These are phyloP conservation scores for Penicillium macrosclerotiorum DNA, from an alignment of 495 filamentous ascomycete genomes.

Conservation along the genomic window DNA sequence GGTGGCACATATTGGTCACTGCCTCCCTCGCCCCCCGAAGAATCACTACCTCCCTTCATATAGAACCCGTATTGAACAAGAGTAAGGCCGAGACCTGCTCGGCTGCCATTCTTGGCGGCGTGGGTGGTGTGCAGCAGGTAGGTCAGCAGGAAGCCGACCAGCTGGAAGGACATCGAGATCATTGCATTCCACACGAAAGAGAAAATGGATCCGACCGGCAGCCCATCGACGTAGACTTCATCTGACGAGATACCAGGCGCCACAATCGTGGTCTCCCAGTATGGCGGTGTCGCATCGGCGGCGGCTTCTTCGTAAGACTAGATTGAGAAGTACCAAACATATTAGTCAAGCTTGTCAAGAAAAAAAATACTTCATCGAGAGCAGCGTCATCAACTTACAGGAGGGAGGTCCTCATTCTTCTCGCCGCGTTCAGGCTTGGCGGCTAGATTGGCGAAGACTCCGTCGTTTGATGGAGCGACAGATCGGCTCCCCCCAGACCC, in stretches of 20 bases:
- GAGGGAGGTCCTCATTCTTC: slow-evolving; percentile 81
- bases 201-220: slow-evolving; percentile 94
- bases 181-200: slow-evolving; percentile 97
- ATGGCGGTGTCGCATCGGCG: slow-evolving; percentile 92
- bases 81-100: slow-evolving; percentile 90
- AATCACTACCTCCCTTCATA: slow-evolving; percentile 67
- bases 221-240: slow-evolving; percentile 93
- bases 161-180: slow-evolving; percentile 97
- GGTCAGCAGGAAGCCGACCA: slow-evolving; percentile 95
- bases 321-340: slow-evolving; percentile 5
- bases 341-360: slow-evolving; percentile 10
- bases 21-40: slow-evolving; percentile 46
- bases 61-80: slow-evolving; percentile 96
- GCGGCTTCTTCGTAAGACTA: slow-evolving; percentile 98
- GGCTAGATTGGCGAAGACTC: slow-evolving; percentile 91
- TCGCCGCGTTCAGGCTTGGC: slow-evolving; percentile 88
- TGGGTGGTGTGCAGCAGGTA: slow-evolving; percentile 98
- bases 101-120: slow-evolving; percentile 94
- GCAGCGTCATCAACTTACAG: slow-evolving; percentile 57
- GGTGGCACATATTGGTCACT: slow-evolving; percentile 58
- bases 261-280: slow-evolving; percentile 98
- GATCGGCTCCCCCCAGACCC: slow-evolving; percentile 43
- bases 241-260: slow-evolving; percentile 82
- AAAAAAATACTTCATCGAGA: neutral
- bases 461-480: slow-evolving; percentile 68